Percentiles rank a stretch among this genome's conserved stretches.
Conservation (phyloP, 495 filamentous ascomycete species). For the Xylaria longipes region DNA sequence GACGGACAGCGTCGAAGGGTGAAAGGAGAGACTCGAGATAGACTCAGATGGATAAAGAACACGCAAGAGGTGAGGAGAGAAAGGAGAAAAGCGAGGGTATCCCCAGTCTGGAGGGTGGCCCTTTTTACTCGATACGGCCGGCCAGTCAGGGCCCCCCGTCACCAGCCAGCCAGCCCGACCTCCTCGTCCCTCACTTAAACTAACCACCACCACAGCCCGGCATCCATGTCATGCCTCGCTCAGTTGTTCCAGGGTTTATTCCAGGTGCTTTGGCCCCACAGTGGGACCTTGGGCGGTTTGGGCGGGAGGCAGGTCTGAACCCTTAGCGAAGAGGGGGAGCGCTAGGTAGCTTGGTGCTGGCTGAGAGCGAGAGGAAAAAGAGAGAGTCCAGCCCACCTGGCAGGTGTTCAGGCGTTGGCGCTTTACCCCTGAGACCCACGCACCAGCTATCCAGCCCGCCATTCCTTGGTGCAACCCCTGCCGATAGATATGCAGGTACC, state of each 20-base stretch:
- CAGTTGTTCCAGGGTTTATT: neutral
- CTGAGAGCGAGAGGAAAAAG: slow-evolving; percentile 27
- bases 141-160: neutral
- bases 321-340: neutral
- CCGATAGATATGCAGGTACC: slow-evolving; percentile 41
- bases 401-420: slow-evolving; percentile 26
- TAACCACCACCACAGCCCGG: neutral
- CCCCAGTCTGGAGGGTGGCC: neutral
- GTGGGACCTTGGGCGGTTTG: neutral
- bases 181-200: slow-evolving; percentile 4
- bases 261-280: slow-evolving; percentile 3
- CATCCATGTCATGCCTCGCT: slow-evolving; percentile 2
- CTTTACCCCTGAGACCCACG: slow-evolving; percentile 38
- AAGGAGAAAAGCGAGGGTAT: slow-evolving; percentile 27
- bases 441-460: slow-evolving; percentile 10
- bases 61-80: slow-evolving; percentile 33
- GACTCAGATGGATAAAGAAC: slow-evolving; percentile 35
- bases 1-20: slow-evolving; percentile 40
- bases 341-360: neutral
- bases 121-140: slow-evolving; percentile 11
- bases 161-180: slow-evolving; percentile 3
- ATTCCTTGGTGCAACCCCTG: slow-evolving; percentile 29
- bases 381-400: slow-evolving; percentile 23
- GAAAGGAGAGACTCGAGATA: slow-evolving; percentile 44
- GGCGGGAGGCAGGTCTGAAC: neutral